Percentiles rank a stretch among this genome's conserved stretches.
Conservation (phyloP, 495 filamentous ascomycete genomes). For the Penicillium atrosanguineum region DNA sequence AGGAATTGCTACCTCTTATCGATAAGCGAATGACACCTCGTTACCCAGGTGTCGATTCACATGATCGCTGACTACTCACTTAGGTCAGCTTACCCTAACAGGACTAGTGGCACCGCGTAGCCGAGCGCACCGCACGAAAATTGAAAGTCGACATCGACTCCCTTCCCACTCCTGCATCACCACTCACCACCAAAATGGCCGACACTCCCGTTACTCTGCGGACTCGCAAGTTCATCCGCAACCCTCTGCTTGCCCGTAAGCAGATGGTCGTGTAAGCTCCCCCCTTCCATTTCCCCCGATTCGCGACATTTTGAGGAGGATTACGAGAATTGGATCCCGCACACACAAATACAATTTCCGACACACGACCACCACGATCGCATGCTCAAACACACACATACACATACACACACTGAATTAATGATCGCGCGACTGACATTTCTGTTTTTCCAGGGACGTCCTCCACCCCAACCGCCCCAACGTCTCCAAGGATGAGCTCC, state of each 20-base stretch:
- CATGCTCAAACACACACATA: not conserved
- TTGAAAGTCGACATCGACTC: slow-evolving; percentile 35
- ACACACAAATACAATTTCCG: not conserved
- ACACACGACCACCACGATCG: not conserved
- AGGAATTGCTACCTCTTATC: slow-evolving; percentile 1
- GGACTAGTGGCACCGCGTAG: slow-evolving; percentile 37
- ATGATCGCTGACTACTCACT: not conserved
- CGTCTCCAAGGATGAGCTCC: slow-evolving; percentile 98
- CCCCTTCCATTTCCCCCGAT: slow-evolving; percentile 15
- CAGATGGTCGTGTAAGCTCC: slow-evolving; percentile 99
- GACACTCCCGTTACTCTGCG: slow-evolving; percentile 91
- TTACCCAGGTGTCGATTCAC: not conserved
- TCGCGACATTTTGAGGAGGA: slow-evolving; percentile 19
- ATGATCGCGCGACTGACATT: slow-evolving; percentile 22
- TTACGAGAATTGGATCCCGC: slow-evolving; percentile 3
- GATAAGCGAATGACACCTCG: slow-evolving; percentile 4
- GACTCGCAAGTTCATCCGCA: slow-evolving; percentile 99
- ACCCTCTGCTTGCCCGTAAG: slow-evolving; percentile 95
- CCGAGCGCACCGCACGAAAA: slow-evolving; percentile 47
- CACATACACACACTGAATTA: not conserved
- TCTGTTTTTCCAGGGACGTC: slow-evolving; percentile 70
- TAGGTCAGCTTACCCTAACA: slow-evolving; percentile 6
- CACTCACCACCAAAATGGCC: slow-evolving; percentile 70
- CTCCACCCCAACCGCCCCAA: slow-evolving; percentile 98
- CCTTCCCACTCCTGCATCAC: slow-evolving; percentile 28